Evolutionary conservation across 495 filamentous ascomycete genomes (phyloP).

Genomic region (Aspergillus hancockii): DNA sequence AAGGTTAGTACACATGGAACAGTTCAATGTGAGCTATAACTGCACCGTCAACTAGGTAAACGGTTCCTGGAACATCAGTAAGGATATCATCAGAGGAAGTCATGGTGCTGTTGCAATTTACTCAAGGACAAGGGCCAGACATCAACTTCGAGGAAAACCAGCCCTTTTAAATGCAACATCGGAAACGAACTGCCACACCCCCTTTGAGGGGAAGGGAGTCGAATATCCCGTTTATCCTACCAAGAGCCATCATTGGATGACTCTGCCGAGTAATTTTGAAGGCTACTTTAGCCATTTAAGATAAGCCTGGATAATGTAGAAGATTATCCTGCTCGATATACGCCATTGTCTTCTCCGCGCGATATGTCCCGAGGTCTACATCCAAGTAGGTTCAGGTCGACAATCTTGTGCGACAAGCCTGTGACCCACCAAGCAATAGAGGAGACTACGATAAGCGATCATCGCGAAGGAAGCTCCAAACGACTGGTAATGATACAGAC

Average conservation of each 20-base stretch:
- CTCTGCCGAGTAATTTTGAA: background rate
- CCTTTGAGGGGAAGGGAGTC: background rate
- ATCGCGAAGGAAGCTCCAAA: slow-evolving; percentile 22
- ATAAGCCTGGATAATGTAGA: background rate
- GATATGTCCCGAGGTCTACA: background rate
- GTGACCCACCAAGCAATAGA: slow-evolving; percentile 10
- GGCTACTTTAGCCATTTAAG: background rate
- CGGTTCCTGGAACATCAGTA: slow-evolving; percentile 34
- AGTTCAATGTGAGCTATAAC: background rate
- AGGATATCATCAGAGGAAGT: slow-evolving; percentile 20
- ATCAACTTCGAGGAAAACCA: background rate
- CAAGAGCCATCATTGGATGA: background rate
- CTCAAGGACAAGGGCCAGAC: background rate
- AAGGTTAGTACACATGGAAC: slow-evolving; percentile 1
- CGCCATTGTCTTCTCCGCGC: background rate
- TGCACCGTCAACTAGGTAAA: slow-evolving; percentile 32
- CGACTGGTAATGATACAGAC: slow-evolving; percentile 13
- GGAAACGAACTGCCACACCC: background rate
- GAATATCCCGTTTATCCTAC: background rate
- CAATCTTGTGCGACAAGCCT: slow-evolving; percentile 12
- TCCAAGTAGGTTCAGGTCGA: background rate
- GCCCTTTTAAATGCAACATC: slow-evolving; percentile 1
- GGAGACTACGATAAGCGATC: slow-evolving; percentile 11
- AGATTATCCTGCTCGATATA: background rate
- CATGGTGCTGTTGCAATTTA: slow-evolving; percentile 18